These are phyloP conservation scores for Eucalyptus tenuipes DNA, from an alignment of 345 rosid species.

Conservation along the genomic window DNA sequence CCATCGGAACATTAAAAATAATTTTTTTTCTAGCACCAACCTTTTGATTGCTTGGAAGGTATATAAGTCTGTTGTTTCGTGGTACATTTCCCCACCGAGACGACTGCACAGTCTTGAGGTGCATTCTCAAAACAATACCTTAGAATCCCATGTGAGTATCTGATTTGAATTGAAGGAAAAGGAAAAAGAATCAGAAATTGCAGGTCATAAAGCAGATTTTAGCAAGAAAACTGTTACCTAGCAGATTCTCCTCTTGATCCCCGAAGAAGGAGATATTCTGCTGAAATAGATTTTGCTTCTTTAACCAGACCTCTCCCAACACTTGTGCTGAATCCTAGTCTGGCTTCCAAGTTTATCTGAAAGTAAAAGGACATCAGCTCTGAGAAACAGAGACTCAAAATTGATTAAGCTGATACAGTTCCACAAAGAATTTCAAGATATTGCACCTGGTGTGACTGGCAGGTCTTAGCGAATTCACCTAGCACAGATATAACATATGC, in stretches of 20 bases:
- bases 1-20: neutral
- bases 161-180: neutral
- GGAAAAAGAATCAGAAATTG: neutral
- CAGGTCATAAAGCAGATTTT: neutral
- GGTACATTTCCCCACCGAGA: conserved; percentile 37
- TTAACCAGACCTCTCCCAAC: conserved; percentile 48
- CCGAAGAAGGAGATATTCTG: conserved; percentile 56
- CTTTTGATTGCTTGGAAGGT: conserved; percentile 15
- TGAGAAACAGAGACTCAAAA: neutral
- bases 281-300: conserved; percentile 67
- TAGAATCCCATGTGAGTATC: conserved; percentile 31
- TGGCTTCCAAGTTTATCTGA: conserved; percentile 85
- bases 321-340: conserved; percentile 55
- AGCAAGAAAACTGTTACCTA: neutral
- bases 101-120: conserved; percentile 49
- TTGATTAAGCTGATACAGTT: neutral
- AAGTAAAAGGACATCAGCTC: neutral
- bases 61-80: conserved; percentile 10
- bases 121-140: conserved; percentile 49
- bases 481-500: conserved; percentile 82
- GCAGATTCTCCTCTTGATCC: conserved; percentile 31
- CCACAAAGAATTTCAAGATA: neutral
- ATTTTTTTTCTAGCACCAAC: conserved; percentile 19
- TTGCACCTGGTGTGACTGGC: conserved; percentile 51
- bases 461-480: conserved; percentile 50